phyloP scores from a whole-genome alignment of 495 filamentous ascomycete genomes.

The Baudoinia panamericana region DNA sequence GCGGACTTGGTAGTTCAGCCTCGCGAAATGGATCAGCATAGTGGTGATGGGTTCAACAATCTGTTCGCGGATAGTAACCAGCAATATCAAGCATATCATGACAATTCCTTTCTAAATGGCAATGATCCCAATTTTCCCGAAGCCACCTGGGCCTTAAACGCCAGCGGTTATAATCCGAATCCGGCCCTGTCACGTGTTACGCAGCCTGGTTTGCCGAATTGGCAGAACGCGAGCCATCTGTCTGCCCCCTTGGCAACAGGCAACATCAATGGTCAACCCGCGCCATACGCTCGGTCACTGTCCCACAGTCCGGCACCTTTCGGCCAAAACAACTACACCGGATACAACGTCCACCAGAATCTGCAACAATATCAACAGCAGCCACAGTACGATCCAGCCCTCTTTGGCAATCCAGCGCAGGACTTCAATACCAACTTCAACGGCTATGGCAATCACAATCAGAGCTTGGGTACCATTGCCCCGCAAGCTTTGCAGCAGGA shows the following conservation, averaged over 20 bases:
- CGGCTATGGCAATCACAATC: slow-evolving; percentile 4
- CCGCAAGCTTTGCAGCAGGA: slow-evolving; percentile 27
- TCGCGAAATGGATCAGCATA: slow-evolving; percentile 10
- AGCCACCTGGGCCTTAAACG: slow-evolving; percentile 20
- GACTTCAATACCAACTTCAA: slow-evolving; percentile 13
- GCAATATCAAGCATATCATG: slow-evolving; percentile 17
- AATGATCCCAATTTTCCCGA: slow-evolving; percentile 7
- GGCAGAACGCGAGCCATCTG: slow-evolving; percentile 16
- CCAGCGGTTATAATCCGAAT: slow-evolving; percentile 5
- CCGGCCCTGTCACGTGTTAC: slow-evolving; percentile 7
- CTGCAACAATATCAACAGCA: slow-evolving; percentile 8
- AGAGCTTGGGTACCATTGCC: slow-evolving; percentile 22
- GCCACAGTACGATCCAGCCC: slow-evolving; percentile 14
- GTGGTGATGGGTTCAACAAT: slow-evolving; percentile 14
- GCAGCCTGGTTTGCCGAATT: slow-evolving; percentile 1
- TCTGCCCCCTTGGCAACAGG: neutral
- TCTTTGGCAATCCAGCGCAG: slow-evolving; percentile 1
- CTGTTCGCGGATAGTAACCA: slow-evolving; percentile 18
- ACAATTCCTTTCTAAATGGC: slow-evolving; percentile 15
- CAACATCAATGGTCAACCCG: neutral
- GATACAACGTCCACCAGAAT: slow-evolving; percentile 1
- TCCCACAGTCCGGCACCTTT: slow-evolving; percentile 22
- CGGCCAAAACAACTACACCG: slow-evolving; percentile 13
- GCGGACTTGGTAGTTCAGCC: neutral
- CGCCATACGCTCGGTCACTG: slow-evolving; percentile 16